Conservation (phyloP, 805 yeast genomes). For the Kodamaea leandrae region DNA sequence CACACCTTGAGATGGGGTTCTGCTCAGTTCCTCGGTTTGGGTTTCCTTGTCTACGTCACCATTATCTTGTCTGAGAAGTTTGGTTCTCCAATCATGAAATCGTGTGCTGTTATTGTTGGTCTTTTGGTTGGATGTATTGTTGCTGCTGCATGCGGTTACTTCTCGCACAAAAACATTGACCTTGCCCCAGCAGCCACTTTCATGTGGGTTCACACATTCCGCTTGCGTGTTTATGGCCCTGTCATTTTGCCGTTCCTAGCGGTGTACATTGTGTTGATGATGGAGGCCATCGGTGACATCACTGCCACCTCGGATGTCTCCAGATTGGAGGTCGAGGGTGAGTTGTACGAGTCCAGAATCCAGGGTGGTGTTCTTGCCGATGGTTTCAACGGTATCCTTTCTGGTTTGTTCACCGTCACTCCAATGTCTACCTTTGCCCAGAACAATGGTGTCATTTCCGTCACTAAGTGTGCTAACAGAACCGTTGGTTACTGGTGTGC, state of each 20-base stretch:
- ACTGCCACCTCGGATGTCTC: conserved; percentile 94
- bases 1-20: conserved; percentile 74
- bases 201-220: conserved; percentile 85
- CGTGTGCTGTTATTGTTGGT: conserved; percentile 89
- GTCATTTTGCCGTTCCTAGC: conserved; percentile 83
- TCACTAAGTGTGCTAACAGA: conserved; percentile 89
- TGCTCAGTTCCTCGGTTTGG: conserved; percentile 82
- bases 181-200: conserved; percentile 81
- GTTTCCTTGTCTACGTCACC: conserved; percentile 73
- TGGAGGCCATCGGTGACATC: conserved; percentile 94
- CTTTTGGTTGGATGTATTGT: conserved; percentile 85
- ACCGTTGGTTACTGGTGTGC: conserved; percentile 78
- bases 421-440: conserved; percentile 93
- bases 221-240: conserved; percentile 75
- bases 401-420: conserved; percentile 79
- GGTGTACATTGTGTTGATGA: conserved; percentile 74
- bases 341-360: conserved; percentile 73
- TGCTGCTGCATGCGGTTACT: conserved; percentile 88
- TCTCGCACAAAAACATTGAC: conserved; percentile 53
- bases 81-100: conserved; percentile 93
- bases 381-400: conserved; percentile 74
- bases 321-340: conserved; percentile 79
- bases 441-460: conserved; percentile 90
- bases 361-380: conserved; percentile 94
- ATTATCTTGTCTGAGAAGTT: conserved; percentile 78